Percentiles rank a stretch among this genome's conserved stretches.
phyloP scores from a whole-genome alignment of 208 protist species.

The Leishmania gerbilli region DNA sequence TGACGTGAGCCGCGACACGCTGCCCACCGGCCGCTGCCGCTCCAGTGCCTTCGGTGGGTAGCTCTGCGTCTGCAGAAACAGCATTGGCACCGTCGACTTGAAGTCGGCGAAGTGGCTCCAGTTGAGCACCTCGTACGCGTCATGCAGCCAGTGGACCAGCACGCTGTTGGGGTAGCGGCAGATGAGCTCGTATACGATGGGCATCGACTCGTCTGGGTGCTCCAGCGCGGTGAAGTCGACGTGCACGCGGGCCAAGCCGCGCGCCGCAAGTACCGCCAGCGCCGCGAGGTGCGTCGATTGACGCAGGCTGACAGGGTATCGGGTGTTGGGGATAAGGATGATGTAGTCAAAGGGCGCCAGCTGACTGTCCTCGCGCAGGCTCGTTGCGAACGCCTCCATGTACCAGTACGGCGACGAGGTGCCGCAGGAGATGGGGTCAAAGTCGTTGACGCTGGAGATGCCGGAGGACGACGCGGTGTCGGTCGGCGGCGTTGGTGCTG shows the following conservation, averaged over 20 bases:
- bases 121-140: constrained; percentile 88
- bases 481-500: not conserved
- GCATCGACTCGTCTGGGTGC: constrained; percentile 87
- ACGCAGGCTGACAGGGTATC: constrained; percentile 73
- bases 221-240: constrained; percentile 90
- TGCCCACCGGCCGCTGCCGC: constrained; percentile 26
- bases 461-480: not conserved
- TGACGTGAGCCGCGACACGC: constrained; percentile 29
- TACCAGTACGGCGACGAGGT: constrained; percentile 53
- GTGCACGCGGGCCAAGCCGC: constrained; percentile 74
- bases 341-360: constrained; percentile 84
- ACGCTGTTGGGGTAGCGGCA: constrained; percentile 76
- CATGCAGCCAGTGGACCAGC: constrained; percentile 87
- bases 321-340: constrained; percentile 88
- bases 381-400: constrained; percentile 69
- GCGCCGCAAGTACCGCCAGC: constrained; percentile 70
- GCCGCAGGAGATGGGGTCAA: constrained; percentile 8
- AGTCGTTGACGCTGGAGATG: not conserved
- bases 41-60: constrained; percentile 41
- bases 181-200: constrained; percentile 77
- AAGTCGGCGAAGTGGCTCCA: constrained; percentile 78
- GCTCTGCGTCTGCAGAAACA: constrained; percentile 79
- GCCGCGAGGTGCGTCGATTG: constrained; percentile 86
- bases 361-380: constrained; percentile 64
- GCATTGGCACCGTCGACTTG: constrained; percentile 62